phyloP scores from a whole-genome alignment of 345 rosid species.

The Salix exigua region DNA sequence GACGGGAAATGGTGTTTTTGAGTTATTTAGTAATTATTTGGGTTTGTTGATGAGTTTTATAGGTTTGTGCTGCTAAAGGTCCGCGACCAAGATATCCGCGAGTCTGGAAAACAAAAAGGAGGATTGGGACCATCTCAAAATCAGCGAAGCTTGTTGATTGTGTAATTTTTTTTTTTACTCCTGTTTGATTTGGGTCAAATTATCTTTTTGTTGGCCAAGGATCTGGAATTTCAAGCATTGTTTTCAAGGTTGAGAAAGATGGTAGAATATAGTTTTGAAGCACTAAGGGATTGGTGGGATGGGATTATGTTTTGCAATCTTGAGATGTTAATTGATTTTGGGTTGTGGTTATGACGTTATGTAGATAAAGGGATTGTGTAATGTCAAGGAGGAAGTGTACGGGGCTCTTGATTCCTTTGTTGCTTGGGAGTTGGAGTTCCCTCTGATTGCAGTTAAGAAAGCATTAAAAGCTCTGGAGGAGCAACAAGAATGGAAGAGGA shows the following conservation, averaged over 20 bases:
- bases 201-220: too few relatives aligned
- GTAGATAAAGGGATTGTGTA: constrained; percentile 67
- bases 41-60: constrained; percentile 1
- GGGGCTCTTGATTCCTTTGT: constrained; percentile 91
- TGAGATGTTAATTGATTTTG: not conserved
- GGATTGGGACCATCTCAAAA: constrained; percentile 80
- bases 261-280: not conserved
- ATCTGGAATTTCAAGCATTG: not conserved
- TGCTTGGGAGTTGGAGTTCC: constrained; percentile 97
- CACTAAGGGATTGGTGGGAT: not conserved
- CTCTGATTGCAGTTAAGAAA: constrained; percentile 77
- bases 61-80: constrained; percentile 87
- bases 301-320: constrained; percentile 6
- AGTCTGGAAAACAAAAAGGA: constrained; percentile 72
- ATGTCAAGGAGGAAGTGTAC: constrained; percentile 90
- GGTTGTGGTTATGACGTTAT: not conserved
- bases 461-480: constrained; percentile 76
- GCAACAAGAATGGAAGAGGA: constrained; percentile 82
- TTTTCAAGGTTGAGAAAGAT: not conserved
- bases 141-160: constrained; percentile 65
- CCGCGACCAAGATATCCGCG: constrained; percentile 89
- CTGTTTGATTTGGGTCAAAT: not conserved
- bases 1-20: not conserved
- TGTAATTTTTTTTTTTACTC: constrained; percentile 29
- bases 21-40: not conserved